Base-by-base conservation (phyloP, 108 stramenopile genomes). In the Skeletonema grethae region DNA sequence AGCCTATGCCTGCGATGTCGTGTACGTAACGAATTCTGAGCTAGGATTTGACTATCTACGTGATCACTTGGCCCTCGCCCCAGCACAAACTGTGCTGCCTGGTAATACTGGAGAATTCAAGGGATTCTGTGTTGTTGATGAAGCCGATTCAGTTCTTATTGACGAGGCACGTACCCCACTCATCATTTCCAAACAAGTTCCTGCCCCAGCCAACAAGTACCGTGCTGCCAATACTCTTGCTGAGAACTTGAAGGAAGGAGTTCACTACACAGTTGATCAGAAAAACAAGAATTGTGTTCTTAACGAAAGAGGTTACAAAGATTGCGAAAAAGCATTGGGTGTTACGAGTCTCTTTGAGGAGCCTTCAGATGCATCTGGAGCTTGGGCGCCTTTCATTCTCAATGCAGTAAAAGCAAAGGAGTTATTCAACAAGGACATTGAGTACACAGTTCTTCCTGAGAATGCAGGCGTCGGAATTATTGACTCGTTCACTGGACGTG, bases 131-230 rank as follows among this genome's bases (percentile, higher is more conserved):
- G 85, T 98, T 2, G 97, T 98, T 29, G 97, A 98, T 79, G 97
- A 98, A 73, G 96, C 97, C 4, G 97, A 98, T 73, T 94, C 93
- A 11, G 97, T 98, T n/a, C 76, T 97, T 72, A 97, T 98, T 70
- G 97, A 98, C 71, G 97, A 98, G 85, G 94, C 92, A 1, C 73
- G 96, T 20, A 98, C 97, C 18, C 97, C 97, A 7, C 84, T 98
- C 35, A 97, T 98, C 66, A 97, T 98, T 75, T 90, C 90, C 29
- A 92, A 96, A 75, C 91, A 92, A 70, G 95, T 96, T 29, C 83
- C 85, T 46, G 94, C 95, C 2, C 89, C 90, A 15, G 83, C 90
- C 34, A 86, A 86, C 60, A 96, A 95, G 73, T 96, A 93, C 67
- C 68, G 68, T 34, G 87, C 85, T 18, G 94, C 97, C 29, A 84